phyloP scores from a whole-genome alignment of 2,329 filamentous ascomycete genomes.

The Penicillium olsonii region DNA sequence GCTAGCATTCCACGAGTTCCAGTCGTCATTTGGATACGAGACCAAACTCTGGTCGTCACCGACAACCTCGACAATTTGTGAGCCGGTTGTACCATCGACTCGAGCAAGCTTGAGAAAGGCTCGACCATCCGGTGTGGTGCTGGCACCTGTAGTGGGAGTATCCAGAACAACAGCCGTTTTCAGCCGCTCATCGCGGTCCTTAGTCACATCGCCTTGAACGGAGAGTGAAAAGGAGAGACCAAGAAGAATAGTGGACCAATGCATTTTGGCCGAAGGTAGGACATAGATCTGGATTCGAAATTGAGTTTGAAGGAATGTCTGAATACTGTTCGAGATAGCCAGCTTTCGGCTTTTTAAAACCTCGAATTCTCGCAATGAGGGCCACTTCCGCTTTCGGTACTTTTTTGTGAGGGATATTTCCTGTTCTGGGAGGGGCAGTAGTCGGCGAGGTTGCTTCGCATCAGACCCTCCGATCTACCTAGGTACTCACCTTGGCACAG shows the following conservation, averaged over 20 bases:
- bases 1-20: slow-evolving; percentile 14
- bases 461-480: too few relatives aligned
- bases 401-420: not conserved
- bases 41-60: slow-evolving; percentile 1
- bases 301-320: not conserved
- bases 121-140: slow-evolving; percentile 1
- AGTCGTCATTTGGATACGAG: slow-evolving; percentile 7
- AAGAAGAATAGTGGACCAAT: not conserved
- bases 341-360: not conserved
- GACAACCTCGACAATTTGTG: slow-evolving; percentile 5
- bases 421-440: not conserved
- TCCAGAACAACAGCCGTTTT: not conserved
- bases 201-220: not conserved
- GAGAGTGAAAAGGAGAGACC: not conserved
- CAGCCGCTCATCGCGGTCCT: not conserved
- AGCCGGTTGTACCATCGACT: slow-evolving; percentile 2
- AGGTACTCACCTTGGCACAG: too few relatives aligned
- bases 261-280: too few relatives aligned
- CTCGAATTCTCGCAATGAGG: not conserved
- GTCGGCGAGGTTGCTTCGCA: not conserved
- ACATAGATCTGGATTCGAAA: not conserved
- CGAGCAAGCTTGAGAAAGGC: slow-evolving; percentile 3
- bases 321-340: not conserved
- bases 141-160: slow-evolving; percentile 2
- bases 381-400: not conserved